phyloP scores from a whole-genome alignment of 2,329 filamentous ascomycete species.

The Biscogniauxia marginata region DNA sequence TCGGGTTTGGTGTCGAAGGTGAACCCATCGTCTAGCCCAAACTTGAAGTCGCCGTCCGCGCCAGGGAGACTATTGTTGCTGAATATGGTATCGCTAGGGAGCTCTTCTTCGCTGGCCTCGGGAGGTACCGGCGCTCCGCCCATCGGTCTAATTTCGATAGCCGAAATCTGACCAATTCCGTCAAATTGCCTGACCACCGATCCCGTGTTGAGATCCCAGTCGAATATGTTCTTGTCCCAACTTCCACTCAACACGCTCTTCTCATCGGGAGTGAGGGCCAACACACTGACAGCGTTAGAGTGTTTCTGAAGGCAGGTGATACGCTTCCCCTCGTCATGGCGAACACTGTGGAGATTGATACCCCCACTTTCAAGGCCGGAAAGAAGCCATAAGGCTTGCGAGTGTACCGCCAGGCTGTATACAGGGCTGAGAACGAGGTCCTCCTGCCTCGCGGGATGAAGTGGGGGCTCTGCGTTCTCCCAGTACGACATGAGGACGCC shows the following conservation, averaged over 20 bases:
- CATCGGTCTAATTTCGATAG: conserved; percentile 80
- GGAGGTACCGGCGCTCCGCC: conserved; percentile 74
- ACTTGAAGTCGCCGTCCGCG: conserved; percentile 50
- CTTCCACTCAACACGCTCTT: conserved; percentile 84
- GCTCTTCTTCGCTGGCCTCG: conserved; percentile 60
- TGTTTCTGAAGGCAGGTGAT: conserved; percentile 81
- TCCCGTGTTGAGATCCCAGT: conserved; percentile 94
- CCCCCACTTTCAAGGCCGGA: conserved; percentile 86
- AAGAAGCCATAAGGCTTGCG: conserved; percentile 85
- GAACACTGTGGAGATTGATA: conserved; percentile 90
- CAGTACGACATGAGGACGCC: conserved; percentile 95
- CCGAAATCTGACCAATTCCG: conserved; percentile 80
- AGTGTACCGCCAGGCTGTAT: conserved; percentile 90
- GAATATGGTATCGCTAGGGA: conserved; percentile 66
- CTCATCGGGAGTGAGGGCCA: conserved; percentile 81
- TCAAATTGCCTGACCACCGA: conserved; percentile 73
- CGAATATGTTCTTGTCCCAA: conserved; percentile 92
- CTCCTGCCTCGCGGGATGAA: conserved; percentile 42
- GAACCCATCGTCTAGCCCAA: conserved; percentile 34
- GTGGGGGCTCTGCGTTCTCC: conserved; percentile 84
- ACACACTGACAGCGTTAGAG: conserved; percentile 85
- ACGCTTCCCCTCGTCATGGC: conserved; percentile 90
- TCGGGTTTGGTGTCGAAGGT: conserved; percentile 35
- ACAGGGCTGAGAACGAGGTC: conserved; percentile 78
- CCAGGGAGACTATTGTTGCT: conserved; percentile 69